Conservation (phyloP, 192 early-diverging fungal genomes). For the Rhizoclosmatium globosum region DNA sequence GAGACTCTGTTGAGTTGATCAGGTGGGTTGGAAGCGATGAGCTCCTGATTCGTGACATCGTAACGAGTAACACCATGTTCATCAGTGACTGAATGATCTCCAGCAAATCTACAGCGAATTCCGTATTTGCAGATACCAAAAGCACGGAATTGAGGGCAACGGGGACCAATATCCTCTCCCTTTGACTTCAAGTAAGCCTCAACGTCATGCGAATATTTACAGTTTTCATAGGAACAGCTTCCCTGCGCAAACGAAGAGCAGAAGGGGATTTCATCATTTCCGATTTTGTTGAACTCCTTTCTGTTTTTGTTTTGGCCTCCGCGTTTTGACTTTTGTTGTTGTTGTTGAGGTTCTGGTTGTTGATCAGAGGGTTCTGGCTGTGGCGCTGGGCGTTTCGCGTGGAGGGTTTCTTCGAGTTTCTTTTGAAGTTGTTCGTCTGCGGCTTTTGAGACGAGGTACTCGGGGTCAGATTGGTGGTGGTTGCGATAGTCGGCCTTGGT, state of each 20-base stretch:
- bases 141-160: conserved; percentile 73
- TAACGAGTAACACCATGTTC: conserved; percentile 54
- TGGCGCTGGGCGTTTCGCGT: neutral
- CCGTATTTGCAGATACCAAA: conserved; percentile 76
- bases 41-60: conserved; percentile 64
- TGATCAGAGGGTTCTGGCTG: neutral
- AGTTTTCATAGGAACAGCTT: conserved; percentile 63
- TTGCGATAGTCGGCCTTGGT: neutral
- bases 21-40: neutral
- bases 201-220: conserved; percentile 85
- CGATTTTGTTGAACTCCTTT: neutral
- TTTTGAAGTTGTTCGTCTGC: neutral
- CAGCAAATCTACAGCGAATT: conserved; percentile 56
- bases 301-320: conserved; percentile 46
- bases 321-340: neutral
- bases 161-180: conserved; percentile 74
- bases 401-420: neutral
- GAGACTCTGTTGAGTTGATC: conserved; percentile 3
- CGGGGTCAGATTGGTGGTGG: neutral
- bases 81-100: conserved; percentile 51
- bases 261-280: conserved; percentile 49
- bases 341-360: conserved; percentile 24
- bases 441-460: neutral
- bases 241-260: conserved; percentile 57
- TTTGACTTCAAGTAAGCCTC: conserved; percentile 75